Evolutionary conservation across 345 rosid species (phyloP), one percentile per base, ranked within the genome.

Genomic region (Dipteronia dyeriana): DNA sequence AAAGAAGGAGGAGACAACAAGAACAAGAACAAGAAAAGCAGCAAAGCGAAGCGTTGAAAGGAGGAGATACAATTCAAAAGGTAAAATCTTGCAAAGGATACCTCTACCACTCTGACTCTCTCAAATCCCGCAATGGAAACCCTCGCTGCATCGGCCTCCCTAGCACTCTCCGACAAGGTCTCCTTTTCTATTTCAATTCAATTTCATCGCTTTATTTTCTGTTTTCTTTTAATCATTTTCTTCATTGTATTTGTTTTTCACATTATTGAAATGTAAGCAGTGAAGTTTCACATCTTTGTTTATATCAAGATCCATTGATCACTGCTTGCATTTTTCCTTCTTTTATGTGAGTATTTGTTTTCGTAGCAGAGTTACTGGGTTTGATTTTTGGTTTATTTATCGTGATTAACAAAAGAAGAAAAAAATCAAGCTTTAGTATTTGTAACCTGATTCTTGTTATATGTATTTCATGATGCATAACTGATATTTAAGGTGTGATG

Each of bases 101-200:
- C 79, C 81, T 88, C 22, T 88, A 84, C 78, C 87, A 90, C 82
- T 79, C 87, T 20, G 84, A 93, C 68, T 31, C 68, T 72, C 94
- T 90, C 85, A 84, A 87, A 87, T 86, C 94, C 69, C 84, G 84
- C 43, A 72, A 83, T 78, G 82, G 68, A n/a, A 86, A 84, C 69
- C 97, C 97, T 84, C 90, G 91, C 47, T 90, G 93, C 84, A 60
- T 92, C 78, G 97, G 97, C 67, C 68, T 92, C 78, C 90, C 91
- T 71, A 87, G 89, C 56, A 68, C 91, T 73, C 93, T 89, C 45
- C 86, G 78, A 47, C 87, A 81, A 75, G 86, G 89, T 85, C 51
- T 0, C 66, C 8, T 16, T 29, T 62, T 76, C 26, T 2, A 14
- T 23, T 62, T 3, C 19, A 38, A 9, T 56, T 56, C 51, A 12